These are phyloP conservation scores for Sugiyamaella marilandica DNA, from an alignment of 805 yeast species.

Conservation along the genomic window DNA sequence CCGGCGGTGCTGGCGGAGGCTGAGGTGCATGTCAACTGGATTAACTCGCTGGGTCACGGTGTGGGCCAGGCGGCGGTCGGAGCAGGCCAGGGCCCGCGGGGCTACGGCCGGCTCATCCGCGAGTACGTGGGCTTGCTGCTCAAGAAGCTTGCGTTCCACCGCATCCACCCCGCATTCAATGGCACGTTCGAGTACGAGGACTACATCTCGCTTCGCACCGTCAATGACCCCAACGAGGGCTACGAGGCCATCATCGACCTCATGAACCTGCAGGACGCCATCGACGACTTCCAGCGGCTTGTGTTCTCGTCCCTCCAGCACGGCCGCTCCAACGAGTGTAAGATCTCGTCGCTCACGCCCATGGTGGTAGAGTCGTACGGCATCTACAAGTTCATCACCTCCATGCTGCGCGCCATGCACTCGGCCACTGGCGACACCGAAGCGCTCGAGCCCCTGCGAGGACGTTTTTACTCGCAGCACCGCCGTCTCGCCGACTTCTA, in stretches of 20 bases:
- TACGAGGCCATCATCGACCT: slow-evolving; percentile 83
- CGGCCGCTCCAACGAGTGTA: slow-evolving; percentile 61
- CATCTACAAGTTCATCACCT: slow-evolving; percentile 78
- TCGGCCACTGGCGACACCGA: slow-evolving; percentile 68
- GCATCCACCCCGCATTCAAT: slow-evolving; percentile 79
- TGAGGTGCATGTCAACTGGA: slow-evolving; percentile 69
- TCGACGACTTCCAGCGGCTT: slow-evolving; percentile 71
- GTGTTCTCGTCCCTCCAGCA: slow-evolving; percentile 67
- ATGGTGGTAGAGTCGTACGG: slow-evolving; percentile 89
- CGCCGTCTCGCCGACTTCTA: slow-evolving; percentile 72
- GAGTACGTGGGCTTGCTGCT: slow-evolving; percentile 71
- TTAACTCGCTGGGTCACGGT: slow-evolving; percentile 63
- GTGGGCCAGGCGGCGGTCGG: slow-evolving; percentile 32
- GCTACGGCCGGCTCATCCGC: slow-evolving; percentile 65
- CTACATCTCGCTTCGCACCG: slow-evolving; percentile 79
- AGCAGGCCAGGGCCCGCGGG: slow-evolving; percentile 37
- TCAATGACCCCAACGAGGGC: slow-evolving; percentile 93
- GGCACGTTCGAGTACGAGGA: slow-evolving; percentile 97
- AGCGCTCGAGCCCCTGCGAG: slow-evolving; percentile 68
- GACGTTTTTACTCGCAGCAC: slow-evolving; percentile 67
- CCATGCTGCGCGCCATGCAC: slow-evolving; percentile 87
- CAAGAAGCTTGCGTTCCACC: slow-evolving; percentile 75
- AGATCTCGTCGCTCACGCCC: slow-evolving; percentile 83
- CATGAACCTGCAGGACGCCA: slow-evolving; percentile 77
- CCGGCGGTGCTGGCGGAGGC: slow-evolving; percentile 78